phyloP scores from a whole-genome alignment of 2,329 filamentous ascomycete species.

The Aureobasidium subglaciale region DNA sequence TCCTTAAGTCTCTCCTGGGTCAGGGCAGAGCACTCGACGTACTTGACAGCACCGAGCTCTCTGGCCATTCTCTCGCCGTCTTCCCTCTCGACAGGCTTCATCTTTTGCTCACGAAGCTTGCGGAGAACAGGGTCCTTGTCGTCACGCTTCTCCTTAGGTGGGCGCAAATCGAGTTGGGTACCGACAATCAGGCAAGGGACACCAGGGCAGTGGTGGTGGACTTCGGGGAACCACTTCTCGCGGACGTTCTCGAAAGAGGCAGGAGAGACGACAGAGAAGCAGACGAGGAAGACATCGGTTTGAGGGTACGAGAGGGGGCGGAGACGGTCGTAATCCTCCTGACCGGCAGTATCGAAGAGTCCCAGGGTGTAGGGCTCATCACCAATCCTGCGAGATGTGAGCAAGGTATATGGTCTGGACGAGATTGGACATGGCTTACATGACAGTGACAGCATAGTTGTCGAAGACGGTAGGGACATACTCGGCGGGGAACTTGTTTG shows the following conservation, averaged over 20 bases:
- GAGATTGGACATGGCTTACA: slow-evolving; percentile 57
- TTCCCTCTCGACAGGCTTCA: slow-evolving; percentile 84
- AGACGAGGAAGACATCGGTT: slow-evolving; percentile 97
- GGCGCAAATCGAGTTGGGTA: slow-evolving; percentile 82
- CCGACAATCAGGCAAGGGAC: slow-evolving; percentile 97
- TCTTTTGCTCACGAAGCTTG: slow-evolving; percentile 92
- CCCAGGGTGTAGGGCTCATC: slow-evolving; percentile 97
- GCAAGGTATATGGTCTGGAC: neutral
- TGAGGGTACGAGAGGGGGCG: slow-evolving; percentile 95
- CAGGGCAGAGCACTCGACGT: slow-evolving; percentile 95
- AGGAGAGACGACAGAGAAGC: slow-evolving; percentile 95
- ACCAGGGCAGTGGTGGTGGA: slow-evolving; percentile 96
- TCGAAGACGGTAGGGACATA: slow-evolving; percentile 99
- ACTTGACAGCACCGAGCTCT: slow-evolving; percentile 95
- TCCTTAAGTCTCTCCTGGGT: slow-evolving; percentile 99
- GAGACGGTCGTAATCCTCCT: slow-evolving; percentile 98
- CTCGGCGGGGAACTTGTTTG: slow-evolving; percentile 99
- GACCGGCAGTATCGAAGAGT: slow-evolving; percentile 95
- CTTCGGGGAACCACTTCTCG: slow-evolving; percentile 98
- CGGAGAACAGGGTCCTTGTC: slow-evolving; percentile 60
- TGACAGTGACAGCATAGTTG: slow-evolving; percentile 99
- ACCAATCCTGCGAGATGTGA: slow-evolving; percentile 66
- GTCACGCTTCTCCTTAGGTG: slow-evolving; percentile 15
- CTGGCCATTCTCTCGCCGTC: slow-evolving; percentile 95
- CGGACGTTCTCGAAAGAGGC: slow-evolving; percentile 98